These are phyloP conservation scores for Phyllosticta capitalensis DNA, from an alignment of 2,329 filamentous ascomycete species.

Conservation along the genomic window DNA sequence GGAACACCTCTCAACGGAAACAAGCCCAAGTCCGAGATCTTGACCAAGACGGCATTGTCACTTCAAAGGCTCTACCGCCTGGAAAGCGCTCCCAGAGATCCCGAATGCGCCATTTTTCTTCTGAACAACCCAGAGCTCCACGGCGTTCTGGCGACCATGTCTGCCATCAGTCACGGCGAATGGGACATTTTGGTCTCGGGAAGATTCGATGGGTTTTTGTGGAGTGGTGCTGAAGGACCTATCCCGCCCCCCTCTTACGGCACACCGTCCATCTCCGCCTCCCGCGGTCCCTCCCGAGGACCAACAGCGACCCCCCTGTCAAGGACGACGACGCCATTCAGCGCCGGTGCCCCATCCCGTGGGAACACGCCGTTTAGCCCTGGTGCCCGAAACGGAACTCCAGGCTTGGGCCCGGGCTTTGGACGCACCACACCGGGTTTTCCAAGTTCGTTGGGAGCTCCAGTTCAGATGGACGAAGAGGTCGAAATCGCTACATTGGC, in stretches of 20 bases:
- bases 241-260: conserved; percentile 15
- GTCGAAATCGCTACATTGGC: conserved; percentile 83
- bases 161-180: conserved; percentile 81
- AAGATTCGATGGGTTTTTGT: conserved; percentile 89
- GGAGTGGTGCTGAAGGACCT: conserved; percentile 71
- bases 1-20: conserved; percentile 49
- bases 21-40: conserved; percentile 59
- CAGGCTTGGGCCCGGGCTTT: conserved; percentile 1
- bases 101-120: conserved; percentile 77
- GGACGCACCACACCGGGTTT: conserved; percentile 15
- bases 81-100: conserved; percentile 63
- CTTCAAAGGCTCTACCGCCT: conserved; percentile 81
- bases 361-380: conserved; percentile 41
- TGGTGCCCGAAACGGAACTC: background rate
- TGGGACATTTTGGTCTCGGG: conserved; percentile 95
- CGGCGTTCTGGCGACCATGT: conserved; percentile 75
- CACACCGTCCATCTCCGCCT: conserved; percentile 15
- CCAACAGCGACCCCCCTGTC: conserved; percentile 32
- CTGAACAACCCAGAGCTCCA: conserved; percentile 75
- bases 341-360: conserved; percentile 41
- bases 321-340: conserved; percentile 44
- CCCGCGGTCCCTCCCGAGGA: conserved; percentile 27
- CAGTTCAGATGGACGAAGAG: conserved; percentile 86
- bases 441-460: conserved; percentile 48
- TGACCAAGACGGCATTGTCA: conserved; percentile 66